phyloP scores from a whole-genome alignment of 2,329 filamentous ascomycete genomes.

The Xylaria sp. region DNA sequence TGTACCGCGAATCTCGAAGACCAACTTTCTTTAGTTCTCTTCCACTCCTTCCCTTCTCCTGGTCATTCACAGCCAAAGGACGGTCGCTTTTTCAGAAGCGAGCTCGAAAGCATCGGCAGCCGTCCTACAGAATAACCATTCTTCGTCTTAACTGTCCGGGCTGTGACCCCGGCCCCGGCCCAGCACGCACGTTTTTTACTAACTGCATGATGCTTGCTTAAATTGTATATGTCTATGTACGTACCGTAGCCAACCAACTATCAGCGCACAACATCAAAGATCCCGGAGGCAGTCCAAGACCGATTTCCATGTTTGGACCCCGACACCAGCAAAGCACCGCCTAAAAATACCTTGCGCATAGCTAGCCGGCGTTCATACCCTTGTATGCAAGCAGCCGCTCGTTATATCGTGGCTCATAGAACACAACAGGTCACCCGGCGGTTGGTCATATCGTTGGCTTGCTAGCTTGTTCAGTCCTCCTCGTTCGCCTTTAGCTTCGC shows the following conservation, averaged over 20 bases:
- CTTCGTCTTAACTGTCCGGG: slow-evolving; percentile 33
- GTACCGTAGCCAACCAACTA: slow-evolving; percentile 34
- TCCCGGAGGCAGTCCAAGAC: slow-evolving; percentile 33
- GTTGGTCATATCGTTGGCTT: slow-evolving; percentile 7
- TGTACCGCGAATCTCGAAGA: too few relatives aligned
- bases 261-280: slow-evolving; percentile 32
- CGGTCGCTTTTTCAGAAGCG: slow-evolving; percentile 32
- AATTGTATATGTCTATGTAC: slow-evolving; percentile 29
- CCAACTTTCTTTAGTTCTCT: slow-evolving; percentile 20
- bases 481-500: slow-evolving; percentile 10
- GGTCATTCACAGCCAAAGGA: slow-evolving; percentile 34
- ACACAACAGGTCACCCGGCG: not conserved
- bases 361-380: slow-evolving; percentile 14
- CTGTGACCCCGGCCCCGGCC: slow-evolving; percentile 37
- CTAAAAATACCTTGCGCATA: slow-evolving; percentile 29
- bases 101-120: slow-evolving; percentile 34
- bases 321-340: slow-evolving; percentile 29
- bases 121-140: slow-evolving; percentile 45
- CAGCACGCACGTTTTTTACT: slow-evolving; percentile 35
- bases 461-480: slow-evolving; percentile 11
- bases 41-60: slow-evolving; percentile 27
- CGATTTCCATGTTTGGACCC: slow-evolving; percentile 29
- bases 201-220: slow-evolving; percentile 33
- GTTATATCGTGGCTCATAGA: slow-evolving; percentile 16
- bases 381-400: slow-evolving; percentile 20